Conservation (phyloP, 306 rosid species). For the Fagus crenata region DNA sequence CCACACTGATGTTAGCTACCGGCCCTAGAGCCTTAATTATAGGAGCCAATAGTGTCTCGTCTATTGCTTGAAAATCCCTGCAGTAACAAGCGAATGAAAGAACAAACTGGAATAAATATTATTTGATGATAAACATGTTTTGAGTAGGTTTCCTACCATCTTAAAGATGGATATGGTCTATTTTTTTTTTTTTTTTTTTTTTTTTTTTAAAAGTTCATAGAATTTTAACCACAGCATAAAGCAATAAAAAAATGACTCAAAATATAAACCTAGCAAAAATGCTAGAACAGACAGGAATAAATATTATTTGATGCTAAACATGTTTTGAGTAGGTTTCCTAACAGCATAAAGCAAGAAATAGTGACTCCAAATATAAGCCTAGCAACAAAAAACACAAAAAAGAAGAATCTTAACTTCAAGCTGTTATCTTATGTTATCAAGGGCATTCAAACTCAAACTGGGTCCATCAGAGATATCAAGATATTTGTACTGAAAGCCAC, state of each 20-base stretch:
- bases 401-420: not conserved
- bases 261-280: not conserved
- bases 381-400: not conserved
- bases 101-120: not conserved
- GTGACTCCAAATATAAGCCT: not conserved
- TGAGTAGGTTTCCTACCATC: constrained; percentile 7
- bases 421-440: not conserved
- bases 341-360: not conserved
- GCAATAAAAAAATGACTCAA: too few relatives aligned
- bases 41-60: constrained; percentile 63
- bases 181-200: too few relatives aligned
- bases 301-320: constrained; percentile 13
- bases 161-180: not conserved
- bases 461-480: not conserved
- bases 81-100: constrained; percentile 25
- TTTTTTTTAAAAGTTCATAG: not conserved
- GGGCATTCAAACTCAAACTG: too few relatives aligned
- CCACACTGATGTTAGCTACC: constrained; percentile 72
- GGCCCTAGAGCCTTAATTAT: constrained; percentile 72
- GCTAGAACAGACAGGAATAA: not conserved
- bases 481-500: not conserved
- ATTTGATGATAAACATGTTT: constrained; percentile 19
- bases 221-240: too few relatives aligned
- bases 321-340: constrained; percentile 3
- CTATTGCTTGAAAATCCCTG: constrained; percentile 77